Evolutionary conservation across 1,284 basidiomycete genomes (phyloP), one percentile per base, ranked within the genome.

Genomic region (Puccinia polysora): DNA sequence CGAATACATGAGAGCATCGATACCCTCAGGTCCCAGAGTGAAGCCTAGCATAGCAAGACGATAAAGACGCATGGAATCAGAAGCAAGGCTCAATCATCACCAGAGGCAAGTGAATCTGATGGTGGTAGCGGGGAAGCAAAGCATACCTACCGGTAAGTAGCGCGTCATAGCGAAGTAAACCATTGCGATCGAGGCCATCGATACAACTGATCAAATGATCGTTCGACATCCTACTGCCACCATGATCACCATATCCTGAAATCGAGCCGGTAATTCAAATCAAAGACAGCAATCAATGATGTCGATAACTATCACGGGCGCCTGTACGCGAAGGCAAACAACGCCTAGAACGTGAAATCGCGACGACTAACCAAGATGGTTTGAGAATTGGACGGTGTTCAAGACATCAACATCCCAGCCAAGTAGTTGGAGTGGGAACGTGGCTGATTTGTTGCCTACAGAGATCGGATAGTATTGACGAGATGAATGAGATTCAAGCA

Each of bases 401-500:
- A 97, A 85, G 28, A 91, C 91, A 82, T 98, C 95, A 49, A 97
- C 93, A 76, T 98, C 93, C 81, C 90, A 97, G 28, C 93, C 95
- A 53, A 97, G 85, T 74, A 91, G 88, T 81, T 97, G 94, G 15
- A 97, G 84, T 0, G 95, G 94, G 78, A 99, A 97, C 0, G 91
- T 89, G 0, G 95, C 95, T 2, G 94, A 91, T 65, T 83, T 80
- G 75, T 85, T 86, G 62, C 84, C 94, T 93, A 75, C 1, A 3
- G 50, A 25, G 32, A 30, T 32, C 72, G 69, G 10, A 45, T 2
- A 45, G 28, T 20, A 52, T 63, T 8, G 49, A 50, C 25, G 23
- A 65, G 8, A 14, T 32, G 25, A 55, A 23, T 28, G 25, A 5
- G 53, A 58, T 20, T 7, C 30, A 36, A 58, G 25, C 32, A 36